phyloP scores from a whole-genome alignment of 306 rosid species.

The Alnus rubra region DNA sequence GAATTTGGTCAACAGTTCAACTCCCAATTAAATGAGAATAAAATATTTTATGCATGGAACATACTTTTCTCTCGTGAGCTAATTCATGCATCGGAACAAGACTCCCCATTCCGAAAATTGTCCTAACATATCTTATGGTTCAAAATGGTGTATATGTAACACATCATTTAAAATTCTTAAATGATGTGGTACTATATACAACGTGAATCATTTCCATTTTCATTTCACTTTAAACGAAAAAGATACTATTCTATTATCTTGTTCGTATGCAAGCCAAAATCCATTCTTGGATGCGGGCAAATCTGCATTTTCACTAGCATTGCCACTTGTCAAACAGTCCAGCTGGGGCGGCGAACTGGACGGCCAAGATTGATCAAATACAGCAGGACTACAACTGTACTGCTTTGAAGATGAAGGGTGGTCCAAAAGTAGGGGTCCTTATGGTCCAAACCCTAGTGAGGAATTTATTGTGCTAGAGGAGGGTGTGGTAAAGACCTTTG shows the following conservation, averaged over 20 bases:
- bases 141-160: no score
- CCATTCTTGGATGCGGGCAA: background rate
- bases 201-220: no score
- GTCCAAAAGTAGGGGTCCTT: constrained; percentile 48
- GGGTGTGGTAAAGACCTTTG: constrained; percentile 26
- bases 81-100: no score
- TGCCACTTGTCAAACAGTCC: constrained; percentile 21
- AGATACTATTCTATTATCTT: background rate
- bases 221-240: no score
- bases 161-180: no score
- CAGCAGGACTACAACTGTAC: constrained; percentile 11
- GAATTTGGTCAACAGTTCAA: no score
- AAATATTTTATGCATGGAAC: no score
- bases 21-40: no score
- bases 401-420: constrained; percentile 37
- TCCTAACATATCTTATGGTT: no score
- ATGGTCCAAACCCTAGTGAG: constrained; percentile 49
- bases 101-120: no score
- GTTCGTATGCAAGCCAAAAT: background rate
- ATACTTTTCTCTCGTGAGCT: no score
- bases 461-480: constrained; percentile 23
- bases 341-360: background rate
- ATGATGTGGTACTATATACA: no score
- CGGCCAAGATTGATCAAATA: background rate
- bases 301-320: background rate